phyloP scores from a whole-genome alignment of 768 basidiomycete species.

The Guyanaporus albipodus region DNA sequence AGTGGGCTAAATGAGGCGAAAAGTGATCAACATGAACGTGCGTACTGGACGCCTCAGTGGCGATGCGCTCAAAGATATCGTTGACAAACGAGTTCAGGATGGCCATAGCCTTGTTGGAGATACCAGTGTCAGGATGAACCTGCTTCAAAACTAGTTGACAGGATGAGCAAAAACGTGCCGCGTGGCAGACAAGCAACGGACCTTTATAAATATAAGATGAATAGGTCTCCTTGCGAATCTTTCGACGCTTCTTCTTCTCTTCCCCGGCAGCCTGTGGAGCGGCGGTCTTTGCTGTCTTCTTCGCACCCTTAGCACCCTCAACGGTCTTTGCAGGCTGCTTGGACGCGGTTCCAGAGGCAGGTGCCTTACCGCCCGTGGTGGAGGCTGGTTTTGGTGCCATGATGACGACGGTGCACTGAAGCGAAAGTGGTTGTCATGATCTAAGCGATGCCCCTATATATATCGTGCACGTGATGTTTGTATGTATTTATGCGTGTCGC shows the following conservation, averaged over 20 bases:
- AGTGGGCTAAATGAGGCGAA: not conserved
- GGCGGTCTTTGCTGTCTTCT: conserved; percentile 61
- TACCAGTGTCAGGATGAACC: conserved; percentile 98
- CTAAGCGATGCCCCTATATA: conserved; percentile 32
- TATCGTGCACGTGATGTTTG: conserved; percentile 30
- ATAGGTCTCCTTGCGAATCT: conserved; percentile 87
- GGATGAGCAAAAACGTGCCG: conserved; percentile 1
- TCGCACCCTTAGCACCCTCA: conserved; percentile 63
- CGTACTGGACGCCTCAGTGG: conserved; percentile 84
- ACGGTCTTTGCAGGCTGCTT: conserved; percentile 62
- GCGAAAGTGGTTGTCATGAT: conserved; percentile 5
- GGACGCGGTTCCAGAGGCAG: conserved; percentile 51
- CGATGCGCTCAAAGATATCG: conserved; percentile 93
- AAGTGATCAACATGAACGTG: not conserved
- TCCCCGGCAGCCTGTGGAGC: conserved; percentile 57
- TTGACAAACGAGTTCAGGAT: conserved; percentile 96
- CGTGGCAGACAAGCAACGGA: conserved; percentile 22
- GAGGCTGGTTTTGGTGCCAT: conserved; percentile 66
- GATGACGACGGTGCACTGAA: conserved; percentile 1
- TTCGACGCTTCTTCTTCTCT: conserved; percentile 87
- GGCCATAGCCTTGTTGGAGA: conserved; percentile 98
- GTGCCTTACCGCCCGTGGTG: conserved; percentile 64
- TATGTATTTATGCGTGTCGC: conserved; percentile 26
- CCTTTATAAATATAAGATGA: conserved; percentile 92
- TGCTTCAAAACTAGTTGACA: conserved; percentile 74